These are phyloP conservation scores for Earliella scabrosa DNA, from an alignment of 1,284 basidiomycete genomes.

Conservation along the genomic window DNA sequence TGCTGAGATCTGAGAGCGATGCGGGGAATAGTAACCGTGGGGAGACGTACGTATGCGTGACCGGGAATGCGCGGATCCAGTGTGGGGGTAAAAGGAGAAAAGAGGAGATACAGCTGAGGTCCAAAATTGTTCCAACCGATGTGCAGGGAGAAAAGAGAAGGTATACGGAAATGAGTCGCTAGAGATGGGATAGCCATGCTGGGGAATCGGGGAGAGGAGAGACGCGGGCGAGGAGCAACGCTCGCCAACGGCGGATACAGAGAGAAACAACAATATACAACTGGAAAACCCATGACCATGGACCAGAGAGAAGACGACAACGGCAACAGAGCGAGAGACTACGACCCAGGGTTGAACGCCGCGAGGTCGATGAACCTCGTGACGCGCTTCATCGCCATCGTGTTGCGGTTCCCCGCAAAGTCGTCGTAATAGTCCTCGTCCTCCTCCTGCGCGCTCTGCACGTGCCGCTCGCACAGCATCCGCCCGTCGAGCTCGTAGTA, in stretches of 20 bases:
- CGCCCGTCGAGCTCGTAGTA: conserved; percentile 87
- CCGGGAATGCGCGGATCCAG: neutral
- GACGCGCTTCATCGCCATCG: conserved; percentile 60
- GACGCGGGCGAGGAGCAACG: neutral
- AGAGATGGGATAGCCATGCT: neutral
- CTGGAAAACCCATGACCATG: neutral
- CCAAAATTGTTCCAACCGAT: conserved; percentile 15
- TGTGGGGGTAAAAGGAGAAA: neutral
- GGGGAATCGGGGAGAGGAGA: neutral
- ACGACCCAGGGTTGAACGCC: conserved; percentile 26
- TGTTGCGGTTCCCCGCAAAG: conserved; percentile 52
- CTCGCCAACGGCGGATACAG: too few relatives aligned
- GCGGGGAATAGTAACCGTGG: neutral
- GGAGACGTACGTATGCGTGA: neutral
- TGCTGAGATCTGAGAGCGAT: too few relatives aligned
- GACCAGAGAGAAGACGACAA: too few relatives aligned
- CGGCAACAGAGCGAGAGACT: too few relatives aligned
- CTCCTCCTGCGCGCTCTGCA: conserved; percentile 39
- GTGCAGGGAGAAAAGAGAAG: conserved; percentile 2
- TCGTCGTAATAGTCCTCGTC: conserved; percentile 37
- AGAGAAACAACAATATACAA: too few relatives aligned
- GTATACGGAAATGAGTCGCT: neutral
- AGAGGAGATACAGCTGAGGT: conserved; percentile 15
- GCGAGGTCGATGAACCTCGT: conserved; percentile 61
- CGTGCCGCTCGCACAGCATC: conserved; percentile 84